phyloP scores from a whole-genome alignment of 768 basidiomycete genomes.

The Cyclocybe cylindracea region DNA sequence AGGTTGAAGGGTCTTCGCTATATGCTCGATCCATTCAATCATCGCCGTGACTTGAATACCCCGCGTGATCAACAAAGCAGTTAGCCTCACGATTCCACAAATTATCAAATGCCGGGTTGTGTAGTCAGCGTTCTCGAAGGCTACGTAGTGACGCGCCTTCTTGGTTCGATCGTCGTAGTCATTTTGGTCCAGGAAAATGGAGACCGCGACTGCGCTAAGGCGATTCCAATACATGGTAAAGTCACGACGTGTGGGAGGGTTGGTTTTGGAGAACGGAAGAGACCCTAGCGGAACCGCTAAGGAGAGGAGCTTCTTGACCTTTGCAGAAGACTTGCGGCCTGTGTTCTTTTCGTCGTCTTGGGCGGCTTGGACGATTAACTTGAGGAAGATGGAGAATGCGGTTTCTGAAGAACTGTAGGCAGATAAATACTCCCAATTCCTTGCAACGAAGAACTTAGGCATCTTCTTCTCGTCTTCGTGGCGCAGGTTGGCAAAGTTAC shows the following conservation, averaged over 20 bases:
- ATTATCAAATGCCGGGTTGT: slow-evolving; percentile 71
- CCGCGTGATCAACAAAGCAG: slow-evolving; percentile 59
- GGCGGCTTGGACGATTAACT: slow-evolving; percentile 72
- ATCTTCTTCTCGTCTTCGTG: slow-evolving; percentile 58
- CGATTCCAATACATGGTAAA: slow-evolving; percentile 84
- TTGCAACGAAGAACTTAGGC: slow-evolving; percentile 65
- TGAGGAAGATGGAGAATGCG: slow-evolving; percentile 78
- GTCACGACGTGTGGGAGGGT: slow-evolving; percentile 51
- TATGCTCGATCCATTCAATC: slow-evolving; percentile 64
- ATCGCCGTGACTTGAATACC: slow-evolving; percentile 50
- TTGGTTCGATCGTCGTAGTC: slow-evolving; percentile 54
- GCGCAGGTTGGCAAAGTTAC: slow-evolving; percentile 73
- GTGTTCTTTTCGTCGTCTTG: slow-evolving; percentile 27
- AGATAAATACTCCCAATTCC: slow-evolving; percentile 54
- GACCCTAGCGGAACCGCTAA: slow-evolving; percentile 72
- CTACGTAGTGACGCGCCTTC: slow-evolving; percentile 67
- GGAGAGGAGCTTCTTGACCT: slow-evolving; percentile 68
- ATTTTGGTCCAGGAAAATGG: slow-evolving; percentile 60
- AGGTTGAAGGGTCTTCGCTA: slow-evolving; percentile 51
- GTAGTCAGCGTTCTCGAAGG: slow-evolving; percentile 65
- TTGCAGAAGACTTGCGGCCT: slow-evolving; percentile 35
- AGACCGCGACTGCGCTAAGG: slow-evolving; percentile 69
- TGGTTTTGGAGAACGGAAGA: slow-evolving; percentile 59
- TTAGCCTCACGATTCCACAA: slow-evolving; percentile 72
- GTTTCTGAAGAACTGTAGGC: slow-evolving; percentile 59